phyloP scores from a whole-genome alignment of 768 basidiomycete genomes.

The Naganishia vishniacii region DNA sequence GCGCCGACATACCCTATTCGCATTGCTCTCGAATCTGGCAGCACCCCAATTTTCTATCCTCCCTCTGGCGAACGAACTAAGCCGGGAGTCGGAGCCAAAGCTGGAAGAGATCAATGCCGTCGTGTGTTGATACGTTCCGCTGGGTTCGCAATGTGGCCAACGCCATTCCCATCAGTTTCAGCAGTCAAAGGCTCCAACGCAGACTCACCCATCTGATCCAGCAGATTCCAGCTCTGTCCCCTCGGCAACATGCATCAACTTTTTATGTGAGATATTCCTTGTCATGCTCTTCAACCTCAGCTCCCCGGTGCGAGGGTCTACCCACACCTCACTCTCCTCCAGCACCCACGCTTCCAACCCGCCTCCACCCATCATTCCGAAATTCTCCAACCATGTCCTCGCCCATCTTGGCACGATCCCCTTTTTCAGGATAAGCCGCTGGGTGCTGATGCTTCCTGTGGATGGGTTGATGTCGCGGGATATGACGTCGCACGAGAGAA shows the following conservation, averaged over 20 bases:
- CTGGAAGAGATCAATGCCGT: conserved; percentile 81
- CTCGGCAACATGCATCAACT: conserved; percentile 88
- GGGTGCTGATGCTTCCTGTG: conserved; percentile 70
- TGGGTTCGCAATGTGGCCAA: too few relatives aligned
- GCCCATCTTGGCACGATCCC: conserved; percentile 91
- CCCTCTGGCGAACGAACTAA: conserved; percentile 50
- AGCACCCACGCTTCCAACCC: conserved; percentile 80
- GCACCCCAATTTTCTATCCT: conserved; percentile 79
- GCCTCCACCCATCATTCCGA: conserved; percentile 53
- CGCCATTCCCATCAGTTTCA: too few relatives aligned
- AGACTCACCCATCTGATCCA: conserved; percentile 13
- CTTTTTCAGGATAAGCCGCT: conserved; percentile 83
- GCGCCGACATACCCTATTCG: conserved; percentile 63
- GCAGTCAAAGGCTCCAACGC: background rate
- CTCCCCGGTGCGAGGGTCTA: conserved; percentile 24
- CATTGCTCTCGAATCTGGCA: conserved; percentile 75
- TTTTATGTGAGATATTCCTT: conserved; percentile 86
- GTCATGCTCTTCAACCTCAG: conserved; percentile 63
- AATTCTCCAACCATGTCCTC: conserved; percentile 64
- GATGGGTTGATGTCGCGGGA: conserved; percentile 67
- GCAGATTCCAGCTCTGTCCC: conserved; percentile 65
- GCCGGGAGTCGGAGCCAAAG: conserved; percentile 81
- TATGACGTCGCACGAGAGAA: conserved; percentile 91
- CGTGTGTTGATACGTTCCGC: conserved; percentile 75
- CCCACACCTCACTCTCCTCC: conserved; percentile 87